A percentile compares a stretch with the other conserved stretches of the same genome.
phyloP scores from a whole-genome alignment of 768 basidiomycete genomes.

The Tulasnella sp. region DNA sequence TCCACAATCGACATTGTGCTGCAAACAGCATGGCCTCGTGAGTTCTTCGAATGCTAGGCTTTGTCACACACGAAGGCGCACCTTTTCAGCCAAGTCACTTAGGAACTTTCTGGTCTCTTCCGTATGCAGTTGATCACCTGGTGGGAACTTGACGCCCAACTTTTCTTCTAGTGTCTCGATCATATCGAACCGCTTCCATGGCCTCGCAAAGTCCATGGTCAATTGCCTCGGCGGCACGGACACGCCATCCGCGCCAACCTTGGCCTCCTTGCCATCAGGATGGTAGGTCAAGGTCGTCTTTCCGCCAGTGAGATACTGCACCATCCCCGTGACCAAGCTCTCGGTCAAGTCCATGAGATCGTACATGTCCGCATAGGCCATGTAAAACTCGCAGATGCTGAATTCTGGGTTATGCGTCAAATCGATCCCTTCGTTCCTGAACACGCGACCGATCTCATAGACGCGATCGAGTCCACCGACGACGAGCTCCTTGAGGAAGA shows the following conservation, averaged over 20 bases:
- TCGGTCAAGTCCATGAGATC: constrained; percentile 98
- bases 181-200: constrained; percentile 99
- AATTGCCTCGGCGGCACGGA: constrained; percentile 38
- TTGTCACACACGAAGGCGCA: constrained; percentile 26
- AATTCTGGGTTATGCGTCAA: constrained; percentile 99
- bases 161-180: constrained; percentile 93
- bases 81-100: constrained; percentile 74
- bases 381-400: constrained; percentile 99
- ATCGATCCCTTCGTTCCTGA: constrained; percentile 98
- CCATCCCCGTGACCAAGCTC: constrained; percentile 77
- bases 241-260: constrained; percentile 24
- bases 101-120: constrained; percentile 83
- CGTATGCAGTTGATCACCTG: constrained; percentile 81
- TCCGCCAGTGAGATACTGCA: constrained; percentile 74
- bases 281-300: constrained; percentile 74
- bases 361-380: constrained; percentile 99
- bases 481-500: constrained; percentile 94
- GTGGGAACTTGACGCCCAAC: constrained; percentile 82
- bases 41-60: neutral
- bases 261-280: constrained; percentile 85
- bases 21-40: neutral
- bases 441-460: constrained; percentile 96
- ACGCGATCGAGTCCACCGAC: constrained; percentile 97
- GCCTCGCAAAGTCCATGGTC: constrained; percentile 77
- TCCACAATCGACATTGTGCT: constrained; percentile 95